These are phyloP conservation scores for Trichosporon asahii DNA, from an alignment of 1,284 basidiomycete genomes.

Conservation along the genomic window DNA sequence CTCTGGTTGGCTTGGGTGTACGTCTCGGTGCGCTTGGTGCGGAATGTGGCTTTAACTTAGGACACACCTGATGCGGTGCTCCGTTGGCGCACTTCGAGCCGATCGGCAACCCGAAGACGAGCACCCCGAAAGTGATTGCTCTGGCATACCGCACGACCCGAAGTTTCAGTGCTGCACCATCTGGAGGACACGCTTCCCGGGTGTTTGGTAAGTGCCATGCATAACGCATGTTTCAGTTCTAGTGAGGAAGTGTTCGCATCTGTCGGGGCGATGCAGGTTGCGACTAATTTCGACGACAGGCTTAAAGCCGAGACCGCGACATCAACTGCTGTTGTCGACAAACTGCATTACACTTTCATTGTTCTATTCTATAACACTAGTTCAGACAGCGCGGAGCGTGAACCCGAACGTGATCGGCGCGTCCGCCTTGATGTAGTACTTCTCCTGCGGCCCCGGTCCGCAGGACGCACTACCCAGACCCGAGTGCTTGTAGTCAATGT, in stretches of 20 bases:
- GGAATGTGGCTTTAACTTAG: background rate
- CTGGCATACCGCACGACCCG: background rate
- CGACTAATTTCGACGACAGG: no score
- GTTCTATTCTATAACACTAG: background rate
- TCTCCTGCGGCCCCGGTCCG: constrained; percentile 23
- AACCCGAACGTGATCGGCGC: constrained; percentile 1
- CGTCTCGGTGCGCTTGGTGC: background rate
- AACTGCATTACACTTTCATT: background rate
- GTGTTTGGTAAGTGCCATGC: background rate
- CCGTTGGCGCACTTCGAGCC: background rate
- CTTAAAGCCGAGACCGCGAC: background rate
- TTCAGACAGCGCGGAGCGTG: background rate
- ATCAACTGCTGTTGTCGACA: background rate
- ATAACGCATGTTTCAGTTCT: background rate
- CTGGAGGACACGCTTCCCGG: no score
- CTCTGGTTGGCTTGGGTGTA: background rate
- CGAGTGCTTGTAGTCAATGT: constrained; percentile 21
- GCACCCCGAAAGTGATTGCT: background rate
- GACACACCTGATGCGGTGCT: background rate
- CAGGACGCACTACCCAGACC: constrained; percentile 26
- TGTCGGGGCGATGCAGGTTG: no score
- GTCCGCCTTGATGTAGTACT: constrained; percentile 16
- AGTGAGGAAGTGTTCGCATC: no score
- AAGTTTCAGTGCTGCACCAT: background rate
- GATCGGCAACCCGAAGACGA: background rate